A percentile compares a stretch with the other conserved stretches of the same genome.
These are phyloP conservation scores for Phytophthora pluvialis DNA, from an alignment of 352 stramenopile genomes.

Conservation along the genomic window DNA sequence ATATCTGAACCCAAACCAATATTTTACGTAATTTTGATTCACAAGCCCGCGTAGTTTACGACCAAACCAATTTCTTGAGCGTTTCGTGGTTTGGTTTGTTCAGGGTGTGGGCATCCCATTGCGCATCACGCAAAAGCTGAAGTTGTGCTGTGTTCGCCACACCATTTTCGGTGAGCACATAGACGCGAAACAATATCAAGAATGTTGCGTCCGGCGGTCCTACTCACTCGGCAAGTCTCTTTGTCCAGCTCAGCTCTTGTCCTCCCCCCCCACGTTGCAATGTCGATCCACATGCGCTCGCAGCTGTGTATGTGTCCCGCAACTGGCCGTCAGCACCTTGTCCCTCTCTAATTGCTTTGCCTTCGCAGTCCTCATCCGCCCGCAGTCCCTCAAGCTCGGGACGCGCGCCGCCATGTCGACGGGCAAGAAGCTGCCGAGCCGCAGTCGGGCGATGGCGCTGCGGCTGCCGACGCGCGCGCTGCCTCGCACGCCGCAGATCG, in stretches of 20 bases:
- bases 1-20: too few species aligned
- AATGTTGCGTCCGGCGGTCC: not conserved
- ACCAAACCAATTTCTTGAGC: too few species aligned
- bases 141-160: conserved; percentile 26
- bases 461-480: conserved; percentile 32
- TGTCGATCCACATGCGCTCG: conserved; percentile 58
- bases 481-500: conserved; percentile 27
- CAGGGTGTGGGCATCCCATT: conserved; percentile 7
- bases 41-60: too few species aligned
- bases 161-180: conserved; percentile 9
- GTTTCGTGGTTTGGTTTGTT: too few species aligned
- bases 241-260: not conserved
- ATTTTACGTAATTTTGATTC: too few species aligned
- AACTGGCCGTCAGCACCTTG: not conserved
- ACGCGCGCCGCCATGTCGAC: conserved; percentile 29
- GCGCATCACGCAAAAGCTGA: conserved; percentile 22
- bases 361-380: conserved; percentile 49
- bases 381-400: conserved; percentile 45
- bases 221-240: conserved; percentile 12
- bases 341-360: conserved; percentile 4
- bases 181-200: conserved; percentile 1
- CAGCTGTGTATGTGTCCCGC: conserved; percentile 49
- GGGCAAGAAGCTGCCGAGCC: conserved; percentile 39
- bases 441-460: conserved; percentile 39
- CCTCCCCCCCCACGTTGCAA: conserved; percentile 1